Evolutionary conservation across 169 alveolate genomes (phyloP), one percentile per base, ranked within the genome.

Genomic region (Cryptosporidium meleagridis): DNA sequence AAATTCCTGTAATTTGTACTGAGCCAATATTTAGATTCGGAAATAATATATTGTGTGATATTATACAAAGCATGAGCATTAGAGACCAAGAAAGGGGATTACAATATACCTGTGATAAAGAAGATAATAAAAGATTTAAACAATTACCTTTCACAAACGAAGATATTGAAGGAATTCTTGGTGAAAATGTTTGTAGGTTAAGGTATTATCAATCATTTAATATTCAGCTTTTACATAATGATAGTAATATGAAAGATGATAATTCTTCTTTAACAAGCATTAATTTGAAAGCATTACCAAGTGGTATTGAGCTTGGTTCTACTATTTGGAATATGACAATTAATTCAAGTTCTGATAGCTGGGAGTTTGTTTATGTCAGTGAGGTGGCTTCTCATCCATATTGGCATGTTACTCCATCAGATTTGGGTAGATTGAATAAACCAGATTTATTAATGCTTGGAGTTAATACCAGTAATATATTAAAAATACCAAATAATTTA

Each of bases 391-490:
- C 89, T 12, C 75, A 59, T 80, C 89, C 89, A 21, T 80, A 80
- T 80, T 80, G 89, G 89, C 89, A 80, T 53, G 89, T 80, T 29
- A 80, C 89, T 37, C 89, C 89, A n/a, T 59, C 89, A 29, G 89
- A 80, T 51, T 33, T 80, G 9, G 55, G 89, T 26, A 59, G 75
- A 41, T 23, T 80, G 31, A 80, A 80, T 48, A 41, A 51, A 21
- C 89, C 89, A 35, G 89, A 80, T 37, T 14, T 80, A 62, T 41
- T 80, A 14, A 61, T 80, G 41, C 26, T 41, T 62, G 75, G 89
- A 18, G 39, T 80, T 29, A 41, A 62, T 41, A 16, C 45, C 6
- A 73, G 48, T 9, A 41, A 37, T n/a, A 33, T 33, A 23, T 31
- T 29, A 8, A 41, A 26, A 23, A 26, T 55, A 23, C 35, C 67